A percentile compares a stretch with the other conserved stretches of the same genome.
Evolutionary conservation across 371 early-diverging fungal genomes (phyloP).

Genomic region (Catenaria anguillulae): DNA sequence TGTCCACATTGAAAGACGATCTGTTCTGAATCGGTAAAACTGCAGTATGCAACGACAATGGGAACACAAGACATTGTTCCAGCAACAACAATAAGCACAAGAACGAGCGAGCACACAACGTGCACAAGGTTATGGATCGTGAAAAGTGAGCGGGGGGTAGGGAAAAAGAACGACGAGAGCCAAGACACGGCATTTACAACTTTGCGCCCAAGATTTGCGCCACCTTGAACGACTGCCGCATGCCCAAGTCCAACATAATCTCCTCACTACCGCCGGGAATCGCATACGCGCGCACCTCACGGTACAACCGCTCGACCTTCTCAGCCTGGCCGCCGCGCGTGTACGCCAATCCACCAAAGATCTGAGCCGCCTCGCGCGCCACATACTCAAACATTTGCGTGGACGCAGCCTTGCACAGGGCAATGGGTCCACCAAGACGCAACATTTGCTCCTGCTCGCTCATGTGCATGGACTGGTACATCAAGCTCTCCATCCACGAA

Average conservation of each 20-base stretch:
- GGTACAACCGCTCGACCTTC: constrained; percentile 68
- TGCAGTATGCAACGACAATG: no score
- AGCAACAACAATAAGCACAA: no score
- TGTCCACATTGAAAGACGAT: no score
- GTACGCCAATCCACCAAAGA: constrained; percentile 78
- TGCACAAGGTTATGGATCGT: no score
- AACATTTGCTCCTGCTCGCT: constrained; percentile 46
- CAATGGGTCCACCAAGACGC: constrained; percentile 72
- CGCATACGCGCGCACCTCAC: constrained; percentile 73
- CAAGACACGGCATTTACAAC: constrained; percentile 19
- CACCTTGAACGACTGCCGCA: constrained; percentile 59
- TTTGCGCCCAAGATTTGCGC: constrained; percentile 48
- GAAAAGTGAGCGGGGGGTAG: no score
- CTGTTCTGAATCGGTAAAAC: no score
- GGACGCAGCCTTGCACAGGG: constrained; percentile 67
- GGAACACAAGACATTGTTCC: no score
- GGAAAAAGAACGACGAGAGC: no score
- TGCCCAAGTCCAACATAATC: constrained; percentile 58
- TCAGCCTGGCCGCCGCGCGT: constrained; percentile 76
- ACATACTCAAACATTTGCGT: constrained; percentile 76
- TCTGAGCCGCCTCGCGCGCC: constrained; percentile 78
- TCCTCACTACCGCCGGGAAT: constrained; percentile 87
- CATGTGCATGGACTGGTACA: constrained; percentile 51
- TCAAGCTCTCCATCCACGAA: constrained; percentile 61
- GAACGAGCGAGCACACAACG: no score